phyloP scores from a whole-genome alignment of 2,329 filamentous ascomycete species.

The Xylaria sp. region DNA sequence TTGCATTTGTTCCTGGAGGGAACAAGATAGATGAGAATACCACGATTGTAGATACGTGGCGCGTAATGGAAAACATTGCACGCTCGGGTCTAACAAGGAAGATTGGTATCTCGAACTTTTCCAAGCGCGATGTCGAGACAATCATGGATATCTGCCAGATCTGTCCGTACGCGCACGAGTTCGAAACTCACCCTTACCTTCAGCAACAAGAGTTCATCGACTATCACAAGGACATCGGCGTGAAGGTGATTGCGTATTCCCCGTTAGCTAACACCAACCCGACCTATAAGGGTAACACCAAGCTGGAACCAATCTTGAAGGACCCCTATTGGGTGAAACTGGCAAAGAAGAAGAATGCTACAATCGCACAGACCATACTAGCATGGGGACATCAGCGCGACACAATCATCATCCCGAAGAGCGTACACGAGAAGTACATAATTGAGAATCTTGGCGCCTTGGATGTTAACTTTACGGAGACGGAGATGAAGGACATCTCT shows the following conservation, averaged over 20 bases:
- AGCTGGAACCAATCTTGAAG: conserved; percentile 51
- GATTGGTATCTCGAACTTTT: conserved; percentile 73
- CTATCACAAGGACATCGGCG: conserved; percentile 56
- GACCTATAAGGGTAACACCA: conserved; percentile 51
- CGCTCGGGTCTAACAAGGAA: conserved; percentile 62
- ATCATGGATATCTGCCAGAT: conserved; percentile 57
- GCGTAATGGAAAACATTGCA: conserved; percentile 66
- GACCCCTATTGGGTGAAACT: conserved; percentile 54
- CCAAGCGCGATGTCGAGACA: conserved; percentile 51
- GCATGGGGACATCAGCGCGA: conserved; percentile 60
- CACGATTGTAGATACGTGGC: conserved; percentile 61
- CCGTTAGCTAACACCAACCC: conserved; percentile 64
- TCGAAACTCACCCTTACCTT: conserved; percentile 63
- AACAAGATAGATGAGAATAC: conserved; percentile 46
- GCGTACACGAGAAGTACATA: conserved; percentile 55
- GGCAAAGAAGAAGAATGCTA: conserved; percentile 54
- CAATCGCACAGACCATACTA: conserved; percentile 57
- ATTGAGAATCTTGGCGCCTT: conserved; percentile 60
- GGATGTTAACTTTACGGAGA: conserved; percentile 55
- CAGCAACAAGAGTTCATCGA: conserved; percentile 61
- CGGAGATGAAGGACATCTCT: conserved; percentile 52
- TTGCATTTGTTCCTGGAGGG: conserved; percentile 50
- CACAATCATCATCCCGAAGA: conserved; percentile 63
- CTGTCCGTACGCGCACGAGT: conserved; percentile 67
- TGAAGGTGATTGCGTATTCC: conserved; percentile 58